Evolutionary conservation across 1,284 basidiomycete genomes (phyloP).

Genomic region (Leccinum fuscescens): DNA sequence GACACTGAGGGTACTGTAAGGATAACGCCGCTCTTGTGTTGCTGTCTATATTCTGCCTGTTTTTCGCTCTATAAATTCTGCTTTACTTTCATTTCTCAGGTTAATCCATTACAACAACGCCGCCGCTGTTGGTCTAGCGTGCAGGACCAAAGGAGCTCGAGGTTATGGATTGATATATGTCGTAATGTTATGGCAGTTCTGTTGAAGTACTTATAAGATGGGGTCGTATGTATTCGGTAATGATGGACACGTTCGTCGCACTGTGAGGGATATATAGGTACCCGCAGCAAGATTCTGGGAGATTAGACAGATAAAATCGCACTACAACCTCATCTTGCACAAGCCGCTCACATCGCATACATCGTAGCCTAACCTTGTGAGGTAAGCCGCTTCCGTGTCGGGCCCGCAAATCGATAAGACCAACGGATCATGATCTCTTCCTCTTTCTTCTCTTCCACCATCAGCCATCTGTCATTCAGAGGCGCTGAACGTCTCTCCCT

Average conservation of each 20-base stretch:
- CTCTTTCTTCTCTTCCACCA: slow-evolving; percentile 10
- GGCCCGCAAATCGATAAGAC: slow-evolving; percentile 22
- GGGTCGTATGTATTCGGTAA: slow-evolving; percentile 9
- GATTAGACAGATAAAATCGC: slow-evolving; percentile 16
- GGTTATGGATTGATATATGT: slow-evolving; percentile 21
- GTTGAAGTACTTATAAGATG: slow-evolving; percentile 4
- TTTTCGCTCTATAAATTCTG: slow-evolving; percentile 31
- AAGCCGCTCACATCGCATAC: slow-evolving; percentile 6
- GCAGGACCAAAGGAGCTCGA: slow-evolving; percentile 3
- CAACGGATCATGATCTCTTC: slow-evolving; percentile 13
- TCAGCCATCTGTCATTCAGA: slow-evolving; percentile 18
- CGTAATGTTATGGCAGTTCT: slow-evolving; percentile 28
- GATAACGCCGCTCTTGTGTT: slow-evolving; percentile 16
- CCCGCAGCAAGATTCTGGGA: background rate
- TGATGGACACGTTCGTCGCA: slow-evolving; percentile 29
- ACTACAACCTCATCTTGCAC: background rate
- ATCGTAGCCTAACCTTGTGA: slow-evolving; percentile 7
- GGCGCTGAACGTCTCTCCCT: slow-evolving; percentile 13
- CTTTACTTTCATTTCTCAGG: slow-evolving; percentile 15
- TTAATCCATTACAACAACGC: slow-evolving; percentile 4
- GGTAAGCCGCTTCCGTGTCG: slow-evolving; percentile 18
- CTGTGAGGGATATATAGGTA: background rate
- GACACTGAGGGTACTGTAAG: slow-evolving; percentile 71
- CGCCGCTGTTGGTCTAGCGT: slow-evolving; percentile 12
- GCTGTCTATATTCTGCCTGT: slow-evolving; percentile 25